A percentile compares a stretch with the other conserved stretches of the same genome.
Conservation (phyloP, 2,329 filamentous ascomycete species). For the Juglanconis juglandina region DNA sequence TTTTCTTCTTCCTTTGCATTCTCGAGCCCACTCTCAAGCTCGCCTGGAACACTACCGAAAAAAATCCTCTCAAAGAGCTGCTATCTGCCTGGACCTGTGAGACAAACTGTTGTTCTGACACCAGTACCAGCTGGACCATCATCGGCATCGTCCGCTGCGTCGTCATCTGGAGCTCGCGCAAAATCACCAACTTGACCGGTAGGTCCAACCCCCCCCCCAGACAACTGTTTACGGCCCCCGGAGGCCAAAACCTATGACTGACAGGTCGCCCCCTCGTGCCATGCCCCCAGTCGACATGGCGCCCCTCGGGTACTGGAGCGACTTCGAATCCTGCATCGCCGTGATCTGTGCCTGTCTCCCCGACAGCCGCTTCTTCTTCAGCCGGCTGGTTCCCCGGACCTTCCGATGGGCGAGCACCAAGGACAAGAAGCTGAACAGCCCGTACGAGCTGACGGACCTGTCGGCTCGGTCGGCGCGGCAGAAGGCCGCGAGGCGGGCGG, state of each 20-base stretch:
- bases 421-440: neutral
- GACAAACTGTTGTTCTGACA: neutral
- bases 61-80: neutral
- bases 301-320: constrained; percentile 3
- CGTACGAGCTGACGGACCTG: neutral
- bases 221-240: no score
- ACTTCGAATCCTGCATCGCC: neutral
- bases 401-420: neutral
- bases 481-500: neutral
- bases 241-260: neutral
- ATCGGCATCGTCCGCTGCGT: constrained; percentile 5
- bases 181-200: neutral
- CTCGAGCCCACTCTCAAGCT: no score
- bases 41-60: neutral
- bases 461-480: neutral
- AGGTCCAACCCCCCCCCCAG: neutral
- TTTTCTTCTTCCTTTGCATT: no score
- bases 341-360: constrained; percentile 7
- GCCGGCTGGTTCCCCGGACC: neutral
- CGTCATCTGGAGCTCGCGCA: constrained; percentile 1
- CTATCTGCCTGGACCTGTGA: neutral
- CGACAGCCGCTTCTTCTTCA: constrained; percentile 10
- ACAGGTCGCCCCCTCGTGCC: no score
- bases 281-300: neutral
- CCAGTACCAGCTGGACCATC: neutral